phyloP scores from a whole-genome alignment of 2,329 filamentous ascomycete species.

The Cytospora paraplurivora region DNA sequence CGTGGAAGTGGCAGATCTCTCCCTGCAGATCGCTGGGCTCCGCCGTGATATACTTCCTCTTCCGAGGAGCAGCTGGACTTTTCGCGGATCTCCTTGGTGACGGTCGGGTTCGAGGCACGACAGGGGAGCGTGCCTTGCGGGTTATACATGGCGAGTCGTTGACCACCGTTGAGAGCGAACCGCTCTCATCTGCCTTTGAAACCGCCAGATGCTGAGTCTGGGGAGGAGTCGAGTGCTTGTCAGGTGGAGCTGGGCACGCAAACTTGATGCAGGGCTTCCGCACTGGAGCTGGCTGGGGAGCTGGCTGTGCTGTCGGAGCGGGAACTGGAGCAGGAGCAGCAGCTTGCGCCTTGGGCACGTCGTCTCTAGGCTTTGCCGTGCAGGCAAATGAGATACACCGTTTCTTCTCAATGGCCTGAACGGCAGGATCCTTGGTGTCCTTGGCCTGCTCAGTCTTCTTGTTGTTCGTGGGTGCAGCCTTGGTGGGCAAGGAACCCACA shows the following conservation, averaged over 20 bases:
- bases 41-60: constrained; percentile 54
- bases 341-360: constrained; percentile 45
- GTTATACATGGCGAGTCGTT: constrained; percentile 31
- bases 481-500: constrained; percentile 25
- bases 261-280: constrained; percentile 73
- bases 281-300: constrained; percentile 33
- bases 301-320: neutral
- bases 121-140: constrained; percentile 36
- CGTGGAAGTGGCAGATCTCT: constrained; percentile 74
- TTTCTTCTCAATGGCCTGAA: constrained; percentile 72
- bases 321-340: constrained; percentile 32
- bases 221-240: constrained; percentile 35
- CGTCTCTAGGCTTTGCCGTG: constrained; percentile 60
- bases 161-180: constrained; percentile 26
- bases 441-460: constrained; percentile 32
- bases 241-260: constrained; percentile 64
- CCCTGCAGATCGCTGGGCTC: constrained; percentile 52
- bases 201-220: constrained; percentile 14
- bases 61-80: constrained; percentile 42
- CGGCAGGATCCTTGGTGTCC: constrained; percentile 52
- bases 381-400: constrained; percentile 94
- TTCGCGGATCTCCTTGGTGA: constrained; percentile 43
- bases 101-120: constrained; percentile 32
- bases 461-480: neutral
- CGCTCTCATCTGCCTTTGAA: constrained; percentile 18